These are phyloP conservation scores for Aspergillus melleus DNA, from an alignment of 2,329 filamentous ascomycete species.

Conservation along the genomic window DNA sequence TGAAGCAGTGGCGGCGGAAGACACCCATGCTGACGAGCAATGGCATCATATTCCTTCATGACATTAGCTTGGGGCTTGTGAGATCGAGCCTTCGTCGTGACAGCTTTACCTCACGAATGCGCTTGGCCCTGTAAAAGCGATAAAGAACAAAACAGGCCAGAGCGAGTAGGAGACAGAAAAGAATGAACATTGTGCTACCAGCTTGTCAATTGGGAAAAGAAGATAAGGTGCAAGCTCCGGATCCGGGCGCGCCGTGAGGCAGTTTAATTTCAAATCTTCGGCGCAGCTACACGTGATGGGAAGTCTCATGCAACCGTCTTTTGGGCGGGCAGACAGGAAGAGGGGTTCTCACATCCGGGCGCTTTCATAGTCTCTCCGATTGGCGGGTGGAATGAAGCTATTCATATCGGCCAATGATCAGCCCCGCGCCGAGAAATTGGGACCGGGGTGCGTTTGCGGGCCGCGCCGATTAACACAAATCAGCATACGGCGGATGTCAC, in stretches of 20 bases:
- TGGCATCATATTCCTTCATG: neutral
- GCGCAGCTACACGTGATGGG: neutral
- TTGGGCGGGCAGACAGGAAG: neutral
- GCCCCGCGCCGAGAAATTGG: too few relatives aligned
- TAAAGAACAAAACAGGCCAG: neutral
- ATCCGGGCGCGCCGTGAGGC: neutral
- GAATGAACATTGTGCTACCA: neutral
- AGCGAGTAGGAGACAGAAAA: neutral
- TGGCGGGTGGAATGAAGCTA: neutral
- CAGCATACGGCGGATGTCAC: neutral
- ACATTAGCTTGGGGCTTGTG: neutral
- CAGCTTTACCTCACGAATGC: neutral
- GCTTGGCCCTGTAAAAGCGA: neutral
- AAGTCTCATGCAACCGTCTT: neutral
- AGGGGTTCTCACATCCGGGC: neutral
- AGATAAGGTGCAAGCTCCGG: neutral
- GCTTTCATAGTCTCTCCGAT: neutral
- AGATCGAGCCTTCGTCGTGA: too few relatives aligned
- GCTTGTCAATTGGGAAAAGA: neutral
- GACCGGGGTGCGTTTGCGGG: neutral
- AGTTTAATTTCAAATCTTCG: neutral
- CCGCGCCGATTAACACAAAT: neutral
- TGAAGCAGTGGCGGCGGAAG: neutral
- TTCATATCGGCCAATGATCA: neutral
- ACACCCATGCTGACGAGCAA: neutral